phyloP scores from a whole-genome alignment of 768 basidiomycete species.

The Dentipellis fragilis region DNA sequence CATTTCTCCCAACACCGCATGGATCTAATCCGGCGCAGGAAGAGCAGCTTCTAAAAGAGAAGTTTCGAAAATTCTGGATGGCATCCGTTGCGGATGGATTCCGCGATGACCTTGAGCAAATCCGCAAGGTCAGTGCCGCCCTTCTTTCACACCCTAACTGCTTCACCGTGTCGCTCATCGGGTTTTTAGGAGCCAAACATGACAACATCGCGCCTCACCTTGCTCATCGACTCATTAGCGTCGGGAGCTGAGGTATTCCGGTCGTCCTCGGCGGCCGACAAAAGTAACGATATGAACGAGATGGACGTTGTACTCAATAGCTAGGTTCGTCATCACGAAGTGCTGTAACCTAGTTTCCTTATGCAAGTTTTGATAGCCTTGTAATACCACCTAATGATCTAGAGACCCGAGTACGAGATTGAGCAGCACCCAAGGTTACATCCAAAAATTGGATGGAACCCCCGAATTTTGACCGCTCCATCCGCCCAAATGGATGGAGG shows the following conservation, averaged over 20 bases:
- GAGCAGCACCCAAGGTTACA: too few species aligned
- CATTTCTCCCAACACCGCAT: constrained; percentile 38
- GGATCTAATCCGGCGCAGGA: constrained; percentile 24
- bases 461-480: too few species aligned
- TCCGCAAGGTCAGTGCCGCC: constrained; percentile 53
- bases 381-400: too few species aligned
- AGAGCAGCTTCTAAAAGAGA: constrained; percentile 50
- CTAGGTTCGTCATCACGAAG: too few species aligned
- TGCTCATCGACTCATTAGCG: constrained; percentile 77
- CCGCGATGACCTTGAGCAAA: constrained; percentile 72
- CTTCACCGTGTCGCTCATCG: background rate
- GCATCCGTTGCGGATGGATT: constrained; percentile 72
- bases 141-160: constrained; percentile 14
- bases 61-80: constrained; percentile 86
- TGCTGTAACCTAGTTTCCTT: too few species aligned
- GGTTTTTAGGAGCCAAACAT: constrained; percentile 55
- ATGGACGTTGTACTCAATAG: constrained; percentile 62
- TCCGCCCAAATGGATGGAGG: too few species aligned
- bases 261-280: constrained; percentile 24
- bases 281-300: constrained; percentile 40
- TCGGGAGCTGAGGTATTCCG: constrained; percentile 68
- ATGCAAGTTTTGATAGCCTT: too few species aligned
- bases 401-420: too few species aligned
- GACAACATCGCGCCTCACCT: constrained; percentile 51
- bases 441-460: too few species aligned